phyloP scores from a whole-genome alignment of 2,329 filamentous ascomycete species.

The Pezicula rhizophila region DNA sequence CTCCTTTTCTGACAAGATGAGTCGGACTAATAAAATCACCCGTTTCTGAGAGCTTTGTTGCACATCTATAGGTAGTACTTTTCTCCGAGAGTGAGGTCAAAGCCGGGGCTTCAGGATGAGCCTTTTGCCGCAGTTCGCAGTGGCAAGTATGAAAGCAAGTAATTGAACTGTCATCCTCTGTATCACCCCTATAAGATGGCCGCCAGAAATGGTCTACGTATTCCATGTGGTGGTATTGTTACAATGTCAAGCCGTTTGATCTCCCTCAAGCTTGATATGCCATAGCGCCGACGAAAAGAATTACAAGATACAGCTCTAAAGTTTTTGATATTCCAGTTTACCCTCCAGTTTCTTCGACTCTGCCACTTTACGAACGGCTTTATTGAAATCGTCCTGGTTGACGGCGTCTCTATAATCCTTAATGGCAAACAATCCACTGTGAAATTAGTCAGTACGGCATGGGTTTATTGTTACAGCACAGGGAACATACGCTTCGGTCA shows the following conservation, averaged over 20 bases:
- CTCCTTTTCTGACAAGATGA: too few relatives aligned
- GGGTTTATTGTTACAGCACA: neutral
- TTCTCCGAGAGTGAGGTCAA: neutral
- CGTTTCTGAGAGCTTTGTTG: neutral
- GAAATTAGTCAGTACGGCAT: conserved; percentile 20
- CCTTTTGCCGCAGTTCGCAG: neutral
- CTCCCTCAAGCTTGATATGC: conserved; percentile 16
- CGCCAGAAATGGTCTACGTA: conserved; percentile 3
- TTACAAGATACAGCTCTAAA: conserved; percentile 44
- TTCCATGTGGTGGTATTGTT: conserved; percentile 21
- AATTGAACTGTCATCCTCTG: too few relatives aligned
- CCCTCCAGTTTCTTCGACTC: conserved; percentile 98
- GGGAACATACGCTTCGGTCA: conserved; percentile 86
- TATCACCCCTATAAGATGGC: neutral
- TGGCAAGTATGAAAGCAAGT: neutral
- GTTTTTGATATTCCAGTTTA: conserved; percentile 95
- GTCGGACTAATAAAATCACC: neutral
- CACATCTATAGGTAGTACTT: conserved; percentile 1
- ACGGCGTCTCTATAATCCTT: conserved; percentile 95
- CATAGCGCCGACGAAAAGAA: conserved; percentile 19
- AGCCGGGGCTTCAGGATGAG: neutral
- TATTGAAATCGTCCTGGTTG: conserved; percentile 99
- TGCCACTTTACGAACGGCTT: conserved; percentile 93
- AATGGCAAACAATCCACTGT: conserved; percentile 89
- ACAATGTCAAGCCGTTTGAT: conserved; percentile 20